These are phyloP conservation scores for Phoma sp. DNA, from an alignment of 2,329 filamentous ascomycete species.

Conservation along the genomic window DNA sequence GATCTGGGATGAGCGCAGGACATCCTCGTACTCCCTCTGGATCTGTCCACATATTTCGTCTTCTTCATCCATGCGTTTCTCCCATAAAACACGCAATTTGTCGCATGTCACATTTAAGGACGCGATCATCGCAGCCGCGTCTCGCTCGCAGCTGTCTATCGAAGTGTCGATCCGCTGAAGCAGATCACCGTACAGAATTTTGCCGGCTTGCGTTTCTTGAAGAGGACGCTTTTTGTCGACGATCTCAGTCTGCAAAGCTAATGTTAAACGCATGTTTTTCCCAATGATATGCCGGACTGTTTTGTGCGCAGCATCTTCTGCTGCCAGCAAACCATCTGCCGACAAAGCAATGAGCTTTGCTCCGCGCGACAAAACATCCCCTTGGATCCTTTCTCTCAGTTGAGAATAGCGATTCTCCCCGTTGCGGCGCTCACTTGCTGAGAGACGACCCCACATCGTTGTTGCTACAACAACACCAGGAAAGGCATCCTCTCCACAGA, in stretches of 20 bases:
- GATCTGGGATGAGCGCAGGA: neutral
- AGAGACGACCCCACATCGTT: slow-evolving; percentile 49
- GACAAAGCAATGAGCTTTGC: neutral
- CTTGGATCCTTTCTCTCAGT: neutral
- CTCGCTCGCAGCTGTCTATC: neutral
- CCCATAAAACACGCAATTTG: neutral
- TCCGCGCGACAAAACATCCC: neutral
- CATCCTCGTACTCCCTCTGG: neutral
- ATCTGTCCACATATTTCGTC: neutral
- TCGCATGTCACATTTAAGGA: neutral
- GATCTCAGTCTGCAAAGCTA: neutral
- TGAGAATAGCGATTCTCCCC: neutral
- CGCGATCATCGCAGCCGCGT: neutral
- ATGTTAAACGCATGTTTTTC: neutral
- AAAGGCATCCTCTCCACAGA: slow-evolving; percentile 51
- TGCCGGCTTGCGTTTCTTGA: neutral
- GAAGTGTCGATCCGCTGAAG: neutral
- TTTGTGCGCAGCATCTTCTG: neutral
- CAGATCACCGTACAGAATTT: neutral
- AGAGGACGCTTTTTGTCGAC: neutral
- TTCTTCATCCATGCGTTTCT: neutral
- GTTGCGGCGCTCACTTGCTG: neutral
- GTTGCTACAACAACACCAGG: slow-evolving; percentile 51
- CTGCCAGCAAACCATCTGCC: neutral
- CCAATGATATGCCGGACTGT: neutral